Evolutionary conservation across 257 asterid species (phyloP).

Genomic region (Solanum pimpinellifolium): DNA sequence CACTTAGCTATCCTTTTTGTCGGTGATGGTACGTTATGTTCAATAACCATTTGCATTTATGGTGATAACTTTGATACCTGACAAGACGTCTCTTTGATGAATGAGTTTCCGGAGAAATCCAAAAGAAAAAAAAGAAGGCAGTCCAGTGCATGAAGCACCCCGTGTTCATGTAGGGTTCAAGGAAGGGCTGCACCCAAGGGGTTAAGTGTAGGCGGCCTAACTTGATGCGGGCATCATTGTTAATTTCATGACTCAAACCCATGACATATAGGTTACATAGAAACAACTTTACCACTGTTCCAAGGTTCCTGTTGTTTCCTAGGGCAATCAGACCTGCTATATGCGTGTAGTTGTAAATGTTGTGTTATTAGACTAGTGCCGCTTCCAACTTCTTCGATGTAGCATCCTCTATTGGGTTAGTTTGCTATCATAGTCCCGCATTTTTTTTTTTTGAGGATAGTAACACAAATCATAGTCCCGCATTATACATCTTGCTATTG

Average conservation of each 20-base stretch:
- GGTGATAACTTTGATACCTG: not conserved
- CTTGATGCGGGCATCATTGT: not conserved
- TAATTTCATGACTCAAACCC: not conserved
- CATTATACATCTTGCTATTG: not conserved
- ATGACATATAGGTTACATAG: not conserved
- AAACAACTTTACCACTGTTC: not conserved
- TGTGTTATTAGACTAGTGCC: not conserved
- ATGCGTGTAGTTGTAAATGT: not conserved
- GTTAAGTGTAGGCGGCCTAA: not conserved
- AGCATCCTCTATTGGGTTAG: not conserved
- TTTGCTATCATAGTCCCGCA: not conserved
- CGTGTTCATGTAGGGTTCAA: not conserved
- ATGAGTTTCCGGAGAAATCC: not conserved
- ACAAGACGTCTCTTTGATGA: not conserved
- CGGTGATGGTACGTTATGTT: not conserved
- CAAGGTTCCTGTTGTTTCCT: not conserved
- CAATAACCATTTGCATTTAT: not conserved
- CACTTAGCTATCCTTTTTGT: not conserved
- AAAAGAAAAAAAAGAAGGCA: not conserved
- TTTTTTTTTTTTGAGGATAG: too few relatives aligned
- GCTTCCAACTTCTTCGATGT: not conserved
- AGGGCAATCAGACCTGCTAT: not conserved
- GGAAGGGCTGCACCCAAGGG: not conserved
- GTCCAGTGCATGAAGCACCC: not conserved
- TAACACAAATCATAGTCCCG: not conserved